These are phyloP conservation scores for Geranium incanum DNA, from an alignment of 441 rosid species.

Conservation along the genomic window DNA sequence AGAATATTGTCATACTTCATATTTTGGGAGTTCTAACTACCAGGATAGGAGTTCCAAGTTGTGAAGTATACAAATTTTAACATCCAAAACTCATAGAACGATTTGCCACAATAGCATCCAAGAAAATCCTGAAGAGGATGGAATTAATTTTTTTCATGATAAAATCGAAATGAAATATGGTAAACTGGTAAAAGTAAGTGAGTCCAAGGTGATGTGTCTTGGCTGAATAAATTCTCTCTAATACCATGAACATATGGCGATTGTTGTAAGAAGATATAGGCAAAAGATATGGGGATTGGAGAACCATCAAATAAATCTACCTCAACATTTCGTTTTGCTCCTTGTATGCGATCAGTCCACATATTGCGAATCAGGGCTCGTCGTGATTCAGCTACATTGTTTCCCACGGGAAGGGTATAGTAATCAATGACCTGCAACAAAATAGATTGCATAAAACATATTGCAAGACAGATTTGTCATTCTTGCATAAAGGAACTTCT, in stretches of 20 bases:
- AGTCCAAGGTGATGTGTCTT: background rate
- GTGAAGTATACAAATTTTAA: background rate
- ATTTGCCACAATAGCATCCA: background rate
- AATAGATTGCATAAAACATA: constrained; percentile 8
- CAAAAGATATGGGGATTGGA: background rate
- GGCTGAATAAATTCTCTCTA: background rate
- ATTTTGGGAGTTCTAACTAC: background rate
- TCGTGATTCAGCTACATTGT: constrained; percentile 79
- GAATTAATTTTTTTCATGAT: background rate
- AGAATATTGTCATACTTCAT: background rate
- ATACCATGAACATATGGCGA: background rate
- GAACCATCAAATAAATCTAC: constrained; percentile 29
- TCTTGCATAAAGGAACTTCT: constrained; percentile 6
- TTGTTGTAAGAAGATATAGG: background rate
- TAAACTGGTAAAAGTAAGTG: background rate
- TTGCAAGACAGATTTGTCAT: constrained; percentile 2
- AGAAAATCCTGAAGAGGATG: background rate
- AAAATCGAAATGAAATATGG: background rate
- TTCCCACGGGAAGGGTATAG: constrained; percentile 78
- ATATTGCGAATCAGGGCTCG: constrained; percentile 88
- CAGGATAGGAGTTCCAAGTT: background rate
- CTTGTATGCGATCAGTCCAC: constrained; percentile 99
- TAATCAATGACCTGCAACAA: constrained; percentile 80
- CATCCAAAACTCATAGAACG: background rate
- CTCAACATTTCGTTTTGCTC: constrained; percentile 96